Base-by-base conservation (phyloP, 1,284 basidiomycete species). In the Hypsizygus ulmarius region DNA sequence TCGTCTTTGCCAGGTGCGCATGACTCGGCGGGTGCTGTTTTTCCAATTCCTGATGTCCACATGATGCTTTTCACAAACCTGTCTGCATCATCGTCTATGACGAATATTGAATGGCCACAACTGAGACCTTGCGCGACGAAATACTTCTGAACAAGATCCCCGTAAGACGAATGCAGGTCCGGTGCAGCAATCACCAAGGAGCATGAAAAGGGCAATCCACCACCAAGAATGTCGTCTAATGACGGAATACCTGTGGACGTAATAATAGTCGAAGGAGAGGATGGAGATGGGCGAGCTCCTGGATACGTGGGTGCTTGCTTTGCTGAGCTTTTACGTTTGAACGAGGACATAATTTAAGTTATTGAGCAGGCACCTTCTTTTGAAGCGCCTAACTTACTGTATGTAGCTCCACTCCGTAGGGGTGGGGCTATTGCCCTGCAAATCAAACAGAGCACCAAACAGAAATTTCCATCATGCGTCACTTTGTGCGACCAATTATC, bases 201-300 rank as follows among this genome's bases (percentile, higher is more conserved):
- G 49, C 87, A 88, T 10, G 89, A 87, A 39, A 95, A 76, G 12
- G 95, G 92, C n/a, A 97, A 68, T 11, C 96, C 96, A 19, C 92
- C 93, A 49, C 93, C 93, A 28, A 98, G 79, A 49, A 98, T 80
- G 63, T 99, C 97, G 67, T 99, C 96, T n/a, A 99, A 76, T 3
- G 94, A 93, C 10, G 93, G 83, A 4, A 98, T 84, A 1, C 96
- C 97, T 3, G 91, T 92, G 0, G 93, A 95, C 14, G 88, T 79
- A 51, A 91, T 73, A 32, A 77, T 65, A 0, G 84, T 82, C 8
- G 80, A 73, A 10, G 78, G 70, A 1, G 84, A 79, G 29, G 78
- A 77, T 4, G 84, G 77, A 3, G 82, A 90, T 11, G 77, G 61
- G 15, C 82, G 82, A 21, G 89, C 86, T 5, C 90, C 90, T 3